phyloP scores from a whole-genome alignment of 345 rosid species.

The Ceriops decandra region DNA sequence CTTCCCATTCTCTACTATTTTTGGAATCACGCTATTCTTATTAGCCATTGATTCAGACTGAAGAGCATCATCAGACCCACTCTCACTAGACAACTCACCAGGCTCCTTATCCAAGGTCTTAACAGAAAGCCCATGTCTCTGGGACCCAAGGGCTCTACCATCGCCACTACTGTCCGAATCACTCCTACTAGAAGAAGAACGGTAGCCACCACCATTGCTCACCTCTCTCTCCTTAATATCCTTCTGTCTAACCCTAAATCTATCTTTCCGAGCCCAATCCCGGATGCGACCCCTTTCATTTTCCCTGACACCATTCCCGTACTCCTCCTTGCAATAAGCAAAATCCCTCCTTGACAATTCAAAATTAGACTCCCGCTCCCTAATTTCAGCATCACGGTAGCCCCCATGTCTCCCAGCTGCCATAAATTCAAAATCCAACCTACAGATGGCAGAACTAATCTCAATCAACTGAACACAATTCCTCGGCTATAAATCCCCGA shows the following conservation, averaged over 20 bases:
- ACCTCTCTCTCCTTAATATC: slow-evolving; percentile 69
- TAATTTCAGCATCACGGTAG: slow-evolving; percentile 58
- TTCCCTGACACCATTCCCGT: slow-evolving; percentile 42
- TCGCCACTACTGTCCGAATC: slow-evolving; percentile 52
- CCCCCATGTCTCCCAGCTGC: slow-evolving; percentile 84
- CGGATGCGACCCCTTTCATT: slow-evolving; percentile 33
- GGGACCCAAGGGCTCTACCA: slow-evolving; percentile 35
- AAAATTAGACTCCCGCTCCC: slow-evolving; percentile 55
- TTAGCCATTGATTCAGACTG: slow-evolving; percentile 43
- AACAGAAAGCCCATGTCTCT: slow-evolving; percentile 32
- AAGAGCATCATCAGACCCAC: slow-evolving; percentile 78
- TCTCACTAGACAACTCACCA: slow-evolving; percentile 98
- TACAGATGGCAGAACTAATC: slow-evolving; percentile 26
- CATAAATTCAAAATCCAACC: slow-evolving; percentile 36
- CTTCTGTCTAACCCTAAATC: slow-evolving; percentile 55
- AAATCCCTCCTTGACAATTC: slow-evolving; percentile 46
- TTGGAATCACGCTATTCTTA: slow-evolving; percentile 39
- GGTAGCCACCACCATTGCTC: slow-evolving; percentile 51
- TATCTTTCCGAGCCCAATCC: slow-evolving; percentile 39
- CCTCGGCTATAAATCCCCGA: not conserved
- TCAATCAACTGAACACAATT: not conserved
- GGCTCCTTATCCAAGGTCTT: slow-evolving; percentile 81
- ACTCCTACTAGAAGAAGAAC: slow-evolving; percentile 55
- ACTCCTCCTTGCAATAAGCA: slow-evolving; percentile 43
- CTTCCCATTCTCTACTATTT: slow-evolving; percentile 46